Conservation (phyloP, 1,284 basidiomycete species). For the Apiotrichum sp. region DNA sequence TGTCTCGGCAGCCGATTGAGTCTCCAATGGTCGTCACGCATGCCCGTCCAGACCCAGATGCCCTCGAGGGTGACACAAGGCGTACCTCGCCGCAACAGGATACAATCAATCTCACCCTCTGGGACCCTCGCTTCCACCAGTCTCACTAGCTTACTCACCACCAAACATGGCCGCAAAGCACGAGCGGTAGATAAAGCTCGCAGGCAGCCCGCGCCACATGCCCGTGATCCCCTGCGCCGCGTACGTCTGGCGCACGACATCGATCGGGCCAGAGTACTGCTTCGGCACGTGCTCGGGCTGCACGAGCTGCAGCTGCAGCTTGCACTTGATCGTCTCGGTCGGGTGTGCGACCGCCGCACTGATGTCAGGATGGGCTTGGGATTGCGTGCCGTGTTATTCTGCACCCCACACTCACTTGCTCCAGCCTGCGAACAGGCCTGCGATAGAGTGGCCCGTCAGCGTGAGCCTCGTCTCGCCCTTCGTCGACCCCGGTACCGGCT, state of each 20-base stretch:
- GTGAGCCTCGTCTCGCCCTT: conserved; percentile 17
- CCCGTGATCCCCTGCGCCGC: conserved; percentile 36
- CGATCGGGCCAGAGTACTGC: conserved; percentile 38
- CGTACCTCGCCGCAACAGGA: too few relatives aligned
- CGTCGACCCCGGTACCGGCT: conserved; percentile 21
- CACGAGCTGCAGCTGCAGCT: conserved; percentile 43
- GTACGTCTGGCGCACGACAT: conserved; percentile 44
- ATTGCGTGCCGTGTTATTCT: too few relatives aligned
- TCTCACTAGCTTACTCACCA: conserved; percentile 22
- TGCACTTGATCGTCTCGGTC: conserved; percentile 46
- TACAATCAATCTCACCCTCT: too few relatives aligned
- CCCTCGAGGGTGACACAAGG: too few relatives aligned
- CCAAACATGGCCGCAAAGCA: conserved; percentile 47
- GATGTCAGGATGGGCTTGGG: neutral
- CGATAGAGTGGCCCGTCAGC: conserved; percentile 40
- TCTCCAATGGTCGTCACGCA: too few relatives aligned
- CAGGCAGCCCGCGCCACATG: conserved; percentile 44
- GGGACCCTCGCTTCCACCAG: too few relatives aligned
- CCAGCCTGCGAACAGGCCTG: conserved; percentile 45
- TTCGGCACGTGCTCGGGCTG: conserved; percentile 31
- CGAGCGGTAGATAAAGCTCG: conserved; percentile 44
- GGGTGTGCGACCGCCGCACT: conserved; percentile 45
- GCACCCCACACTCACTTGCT: conserved; percentile 36
- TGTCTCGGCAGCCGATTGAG: too few relatives aligned
- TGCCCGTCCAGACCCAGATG: too few relatives aligned